Evolutionary conservation across 306 rosid genomes (phyloP).

Genomic region (Oxytropis ochrocephala): DNA sequence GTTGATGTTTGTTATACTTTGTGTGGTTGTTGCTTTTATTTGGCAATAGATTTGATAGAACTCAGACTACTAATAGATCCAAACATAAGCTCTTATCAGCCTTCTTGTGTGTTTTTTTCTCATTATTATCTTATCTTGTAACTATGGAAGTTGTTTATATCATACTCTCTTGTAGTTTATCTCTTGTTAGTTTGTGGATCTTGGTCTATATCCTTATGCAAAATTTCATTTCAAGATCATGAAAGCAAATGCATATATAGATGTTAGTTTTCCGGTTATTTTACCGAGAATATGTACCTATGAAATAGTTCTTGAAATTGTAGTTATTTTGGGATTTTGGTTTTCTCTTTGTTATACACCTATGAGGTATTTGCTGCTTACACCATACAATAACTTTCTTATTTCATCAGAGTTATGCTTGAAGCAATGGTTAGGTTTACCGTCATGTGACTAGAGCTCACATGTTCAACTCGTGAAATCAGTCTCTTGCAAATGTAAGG

Average conservation of each 20-base stretch:
- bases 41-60: conserved; percentile 51
- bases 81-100: conserved; percentile 15
- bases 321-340: neutral
- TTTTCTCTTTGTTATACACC: neutral
- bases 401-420: neutral
- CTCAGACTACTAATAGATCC: conserved; percentile 15
- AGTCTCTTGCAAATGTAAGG: neutral
- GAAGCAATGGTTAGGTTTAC: neutral
- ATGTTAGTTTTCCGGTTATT: neutral
- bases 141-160: conserved; percentile 28
- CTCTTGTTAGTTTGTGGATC: conserved; percentile 16
- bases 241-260: neutral
- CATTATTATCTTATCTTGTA: neutral
- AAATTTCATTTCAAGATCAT: neutral
- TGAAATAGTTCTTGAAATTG: neutral
- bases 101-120: conserved; percentile 11
- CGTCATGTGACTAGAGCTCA: neutral
- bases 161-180: conserved; percentile 9
- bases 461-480: neutral
- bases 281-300: neutral
- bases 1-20: conserved; percentile 45
- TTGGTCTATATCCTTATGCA: conserved; percentile 4
- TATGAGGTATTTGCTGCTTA: neutral
- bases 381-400: neutral
- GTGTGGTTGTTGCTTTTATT: conserved; percentile 54